A percentile compares a stretch with the other conserved stretches of the same genome.
These are phyloP conservation scores for Cynanchum wilfordii DNA, from an alignment of 257 asterid species.

Conservation along the genomic window DNA sequence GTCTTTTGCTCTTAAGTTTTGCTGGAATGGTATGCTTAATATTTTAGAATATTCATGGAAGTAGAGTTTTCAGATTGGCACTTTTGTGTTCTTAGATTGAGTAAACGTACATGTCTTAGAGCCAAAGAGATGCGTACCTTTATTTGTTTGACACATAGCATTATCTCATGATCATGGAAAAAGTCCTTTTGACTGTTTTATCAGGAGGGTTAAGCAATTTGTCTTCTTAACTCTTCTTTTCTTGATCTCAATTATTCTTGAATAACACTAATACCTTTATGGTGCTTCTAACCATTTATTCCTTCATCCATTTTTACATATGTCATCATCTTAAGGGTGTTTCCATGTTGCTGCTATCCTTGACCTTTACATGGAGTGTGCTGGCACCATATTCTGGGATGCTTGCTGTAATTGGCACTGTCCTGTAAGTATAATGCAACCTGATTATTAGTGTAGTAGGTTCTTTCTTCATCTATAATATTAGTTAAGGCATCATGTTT, in stretches of 20 bases:
- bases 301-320: neutral
- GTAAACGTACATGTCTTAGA: neutral
- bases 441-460: neutral
- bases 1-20: slow-evolving; percentile 83
- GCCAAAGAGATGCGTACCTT: neutral
- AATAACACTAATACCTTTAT: neutral
- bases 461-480: neutral
- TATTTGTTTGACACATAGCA: neutral
- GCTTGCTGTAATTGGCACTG: slow-evolving; percentile 77
- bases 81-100: neutral
- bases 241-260: neutral
- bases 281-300: neutral
- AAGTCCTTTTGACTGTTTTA: neutral
- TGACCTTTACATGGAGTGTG: slow-evolving; percentile 76
- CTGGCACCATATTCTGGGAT: slow-evolving; percentile 80
- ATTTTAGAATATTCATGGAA: neutral
- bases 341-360: slow-evolving; percentile 82
- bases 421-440: slow-evolving; percentile 54
- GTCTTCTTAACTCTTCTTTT: neutral
- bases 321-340: slow-evolving; percentile 48
- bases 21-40: slow-evolving; percentile 75
- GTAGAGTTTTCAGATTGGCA: neutral
- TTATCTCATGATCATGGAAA: slow-evolving; percentile 1
- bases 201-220: neutral
- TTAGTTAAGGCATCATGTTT: neutral